Evolutionary conservation across 257 asterid species (phyloP), one percentile per base, ranked within the genome.

Genomic region (Salvia hispanica): DNA sequence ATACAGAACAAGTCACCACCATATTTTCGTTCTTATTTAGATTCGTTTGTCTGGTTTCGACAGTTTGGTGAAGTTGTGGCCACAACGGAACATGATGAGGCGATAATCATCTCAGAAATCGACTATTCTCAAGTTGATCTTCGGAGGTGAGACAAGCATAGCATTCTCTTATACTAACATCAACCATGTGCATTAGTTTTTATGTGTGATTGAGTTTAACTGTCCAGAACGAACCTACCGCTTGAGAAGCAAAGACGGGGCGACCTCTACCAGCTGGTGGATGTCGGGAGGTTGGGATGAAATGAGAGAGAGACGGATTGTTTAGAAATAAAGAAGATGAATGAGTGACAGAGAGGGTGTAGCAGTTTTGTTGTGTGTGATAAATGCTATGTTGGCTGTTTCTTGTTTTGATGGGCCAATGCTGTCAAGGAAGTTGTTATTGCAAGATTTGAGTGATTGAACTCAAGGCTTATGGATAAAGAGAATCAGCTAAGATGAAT

Each of bases 61-160:
- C 88, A 91, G 99, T 91, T 94, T 67, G 96, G 97, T 68, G 99
- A 94, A 82, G 81, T 91, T 39, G 66, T 94, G 36, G 95, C 88
- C 31, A 90, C 99, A 9, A 85, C 96, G 0, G 97, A 88, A 48
- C 93, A 94, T 33, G 91, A 84, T 0, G 97, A 94, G 84, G 87
- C 92, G 34, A 86, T 88, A 44, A 72, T 93, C 57, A 66, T 90
- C 25, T 76, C 95, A 4, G 99, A 93, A 67, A 74, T 94, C 36
- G 97, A 94, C 80, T 94, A 94, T 74, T 85, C 96, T 5, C 87
- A 86, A 58, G 71, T 78, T 14, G 90, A 88, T 67, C 81, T 78
- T n/a, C 81, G 95, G 78, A 94, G 99, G 99, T 93, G 62, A 73
- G 58, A 45, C 70, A 7, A 34, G 16, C 13, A 33, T 36, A 34